Evolutionary conservation across 78 protist genomes (phyloP), one percentile per base, ranked within the genome.

Genomic region (Chrysochromulina parva): DNA sequence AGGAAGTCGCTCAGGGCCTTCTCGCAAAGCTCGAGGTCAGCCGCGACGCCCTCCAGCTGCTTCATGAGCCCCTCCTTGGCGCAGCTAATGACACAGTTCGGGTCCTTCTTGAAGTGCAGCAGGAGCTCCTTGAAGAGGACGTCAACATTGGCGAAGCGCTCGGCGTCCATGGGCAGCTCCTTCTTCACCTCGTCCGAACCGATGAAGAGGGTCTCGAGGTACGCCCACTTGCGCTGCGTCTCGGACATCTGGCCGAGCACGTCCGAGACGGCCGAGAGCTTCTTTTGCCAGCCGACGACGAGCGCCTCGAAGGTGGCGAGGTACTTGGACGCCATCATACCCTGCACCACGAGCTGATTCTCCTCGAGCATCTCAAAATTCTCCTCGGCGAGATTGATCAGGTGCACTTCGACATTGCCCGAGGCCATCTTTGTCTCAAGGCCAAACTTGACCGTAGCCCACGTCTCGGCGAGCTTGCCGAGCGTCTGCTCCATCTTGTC

Each of bases 151-250:
- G 69, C 95, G 88, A 95, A 95, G 22, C 95, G 74, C 53, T 48
- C 93, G 3, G 94, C 54, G 81, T 95, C 96, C 88, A 88, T 91
- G 59, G 95, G 96, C 26, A 95, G 90, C 89, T 93, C 94, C 69
- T 73, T 53, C 52, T 85, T 55, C 69, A 94, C 93, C 66, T 94
- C 96, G 24, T 91, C 94, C 38, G 95, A 93, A 74, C 93, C 94
- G 58, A 90, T 90, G 88, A 94, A 94, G 58, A 94, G 91, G n/a
- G 87, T 80, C 84, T 92, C 95, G 20, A 94, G 73, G 65, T 94
- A 76, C 38, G 85, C 90, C 95, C 95, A 94, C 38, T 89, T 91
- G 65, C 89, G 60, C 84, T 94, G 95, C 47, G 85, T 89, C 28
- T 92, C 94, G 59, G 48, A 6, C 92, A 91, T 74, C 53, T 88